Conservation (phyloP, 768 basidiomycete genomes). For the Clavaria fumosa region DNA sequence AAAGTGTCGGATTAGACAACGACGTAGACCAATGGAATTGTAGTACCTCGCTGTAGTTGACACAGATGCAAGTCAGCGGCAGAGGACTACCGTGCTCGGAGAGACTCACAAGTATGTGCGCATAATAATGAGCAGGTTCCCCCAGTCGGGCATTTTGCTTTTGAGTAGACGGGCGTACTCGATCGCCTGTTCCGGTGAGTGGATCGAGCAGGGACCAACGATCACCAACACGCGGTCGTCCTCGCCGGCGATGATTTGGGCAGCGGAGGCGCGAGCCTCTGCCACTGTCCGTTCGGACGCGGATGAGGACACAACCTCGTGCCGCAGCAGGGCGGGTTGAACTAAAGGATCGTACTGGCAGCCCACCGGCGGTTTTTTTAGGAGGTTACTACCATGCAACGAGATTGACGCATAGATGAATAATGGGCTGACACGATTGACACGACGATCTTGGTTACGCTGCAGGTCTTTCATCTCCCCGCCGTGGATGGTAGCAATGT, state of each 20-base stretch:
- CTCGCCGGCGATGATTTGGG: slow-evolving; percentile 63
- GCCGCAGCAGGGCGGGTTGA: slow-evolving; percentile 79
- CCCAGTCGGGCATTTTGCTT: slow-evolving; percentile 62
- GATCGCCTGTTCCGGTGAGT: slow-evolving; percentile 71
- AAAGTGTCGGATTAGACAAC: slow-evolving; percentile 8
- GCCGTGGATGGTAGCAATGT: slow-evolving; percentile 47
- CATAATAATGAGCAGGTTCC: slow-evolving; percentile 87
- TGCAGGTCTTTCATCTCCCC: slow-evolving; percentile 48
- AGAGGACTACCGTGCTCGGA: slow-evolving; percentile 5
- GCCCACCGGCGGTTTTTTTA: too few relatives aligned
- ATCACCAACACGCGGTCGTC: slow-evolving; percentile 91
- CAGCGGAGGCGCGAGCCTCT: slow-evolving; percentile 60
- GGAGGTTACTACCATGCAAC: too few relatives aligned
- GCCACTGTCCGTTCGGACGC: slow-evolving; percentile 65
- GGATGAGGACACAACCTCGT: slow-evolving; percentile 61
- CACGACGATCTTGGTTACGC: slow-evolving; percentile 64
- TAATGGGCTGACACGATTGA: slow-evolving; percentile 52
- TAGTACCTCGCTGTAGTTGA: slow-evolving; percentile 24
- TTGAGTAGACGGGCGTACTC: slow-evolving; percentile 76
- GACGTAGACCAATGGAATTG: background rate
- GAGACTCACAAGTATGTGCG: slow-evolving; percentile 86
- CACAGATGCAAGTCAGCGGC: slow-evolving; percentile 6
- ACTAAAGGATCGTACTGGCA: slow-evolving; percentile 98
- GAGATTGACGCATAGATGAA: slow-evolving; percentile 9
- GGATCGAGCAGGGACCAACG: slow-evolving; percentile 91